Evolutionary conservation across 441 rosid species (phyloP), one percentile per base, ranked within the genome.

Genomic region (Erodium chrysanthum): DNA sequence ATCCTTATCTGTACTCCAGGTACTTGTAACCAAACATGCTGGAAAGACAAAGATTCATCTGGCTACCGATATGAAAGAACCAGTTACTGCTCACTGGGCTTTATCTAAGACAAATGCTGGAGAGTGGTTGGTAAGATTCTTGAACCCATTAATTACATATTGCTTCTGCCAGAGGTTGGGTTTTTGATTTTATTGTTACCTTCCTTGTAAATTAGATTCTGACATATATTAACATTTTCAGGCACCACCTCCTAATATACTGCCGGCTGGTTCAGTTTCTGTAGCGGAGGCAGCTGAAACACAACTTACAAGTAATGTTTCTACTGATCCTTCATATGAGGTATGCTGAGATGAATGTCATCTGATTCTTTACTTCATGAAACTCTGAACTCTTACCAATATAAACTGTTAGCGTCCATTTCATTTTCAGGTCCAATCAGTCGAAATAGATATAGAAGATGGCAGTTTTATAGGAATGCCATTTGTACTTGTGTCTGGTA

Each of bases 31-130:
- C 69, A 87, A 90, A 79, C 60, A 71, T 82, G 73, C 81, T 72
- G 92, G 81, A 58, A 91, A 82, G 83, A 79, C 68, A 59, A 88
- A 85, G 82, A 79, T 95, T 75, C 81, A 76, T 75, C 46, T 95
- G 63, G 96, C 86, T 68, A 83, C 96, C 23, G 90, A 91, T 79
- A 74, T 81, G 71, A 82, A 74, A 74, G 95, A 87, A 66, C 90
- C 92, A 17, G 69, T 87, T 68, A 79, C 85, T 66, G 88, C 91
- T 79, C 99, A 88, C 75, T 95, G 99, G 99, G 99, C 92, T 74
- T 82, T 95, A 77, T 91, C 99, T 68, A 85, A 82, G n/a, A 58
- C 27, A 73, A 82, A 75, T 18, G 82, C 76, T 67, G 89, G 90
- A 80, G 96, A 95, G 80, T 95, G 99, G 99, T 73, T 78, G 96